Percentiles rank a stretch among this genome's conserved stretches.
Evolutionary conservation across 257 asterid genomes (phyloP).

Genomic region (Solanum megistacrolobum): DNA sequence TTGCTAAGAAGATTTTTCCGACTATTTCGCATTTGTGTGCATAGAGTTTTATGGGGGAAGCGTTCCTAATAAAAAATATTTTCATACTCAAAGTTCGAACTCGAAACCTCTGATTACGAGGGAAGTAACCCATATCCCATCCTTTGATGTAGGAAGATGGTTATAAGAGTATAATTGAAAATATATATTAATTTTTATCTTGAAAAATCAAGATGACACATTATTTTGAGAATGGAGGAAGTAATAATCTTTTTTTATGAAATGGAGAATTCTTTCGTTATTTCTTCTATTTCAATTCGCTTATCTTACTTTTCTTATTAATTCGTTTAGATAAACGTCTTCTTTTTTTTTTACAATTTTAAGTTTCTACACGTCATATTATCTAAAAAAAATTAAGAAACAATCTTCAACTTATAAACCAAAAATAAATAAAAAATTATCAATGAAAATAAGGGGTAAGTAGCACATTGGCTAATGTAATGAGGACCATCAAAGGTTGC

Average conservation of each 20-base stretch:
- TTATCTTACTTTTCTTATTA: background rate
- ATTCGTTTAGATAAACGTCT: too few relatives aligned
- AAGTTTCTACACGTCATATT: too few relatives aligned
- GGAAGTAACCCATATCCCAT: too few relatives aligned
- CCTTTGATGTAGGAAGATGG: background rate
- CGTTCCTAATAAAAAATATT: background rate
- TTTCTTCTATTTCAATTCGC: background rate
- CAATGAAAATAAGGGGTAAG: background rate
- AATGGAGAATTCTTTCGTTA: background rate
- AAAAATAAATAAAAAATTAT: too few relatives aligned
- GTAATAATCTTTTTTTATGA: background rate
- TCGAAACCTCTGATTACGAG: too few relatives aligned
- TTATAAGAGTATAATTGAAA: background rate
- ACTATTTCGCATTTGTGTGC: background rate
- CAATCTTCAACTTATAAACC: too few relatives aligned
- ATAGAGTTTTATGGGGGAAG: background rate
- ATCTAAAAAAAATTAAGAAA: too few relatives aligned
- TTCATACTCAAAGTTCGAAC: rapidly evolving
- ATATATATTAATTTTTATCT: background rate
- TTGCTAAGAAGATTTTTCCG: background rate
- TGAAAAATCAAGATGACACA: background rate
- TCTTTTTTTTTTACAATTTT: too few relatives aligned
- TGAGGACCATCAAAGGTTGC: background rate
- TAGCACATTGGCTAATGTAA: background rate
- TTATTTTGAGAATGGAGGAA: background rate